A percentile compares a stretch with the other conserved stretches of the same genome.
These are phyloP conservation scores for Paramecium tetraurelia DNA, from an alignment of 73 alveolate genomes.

Conservation along the genomic window DNA sequence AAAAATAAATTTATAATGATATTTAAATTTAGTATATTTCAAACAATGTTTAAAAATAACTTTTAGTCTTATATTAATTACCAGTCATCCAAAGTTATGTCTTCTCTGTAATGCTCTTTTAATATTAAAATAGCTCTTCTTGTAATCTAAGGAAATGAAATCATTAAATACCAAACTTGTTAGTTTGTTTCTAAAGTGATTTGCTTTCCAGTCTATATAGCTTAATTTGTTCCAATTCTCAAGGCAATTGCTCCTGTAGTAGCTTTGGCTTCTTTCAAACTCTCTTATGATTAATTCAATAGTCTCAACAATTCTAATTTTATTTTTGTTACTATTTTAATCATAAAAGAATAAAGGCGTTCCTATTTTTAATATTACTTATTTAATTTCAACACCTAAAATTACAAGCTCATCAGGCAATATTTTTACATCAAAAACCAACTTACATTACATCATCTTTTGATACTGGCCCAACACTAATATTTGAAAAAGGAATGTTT, in stretches of 20 bases:
- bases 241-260: conserved; percentile 92
- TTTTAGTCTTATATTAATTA: conserved; percentile 70
- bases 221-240: conserved; percentile 78
- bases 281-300: conserved; percentile 84
- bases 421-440: conserved; percentile 98
- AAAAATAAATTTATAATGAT: too few relatives aligned
- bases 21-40: background rate
- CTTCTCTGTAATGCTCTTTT: conserved; percentile 93
- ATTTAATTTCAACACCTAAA: conserved; percentile 89
- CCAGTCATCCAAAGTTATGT: conserved; percentile 92
- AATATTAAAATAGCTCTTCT: conserved; percentile 92
- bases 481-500: conserved; percentile 92
- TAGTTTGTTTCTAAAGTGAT: conserved; percentile 77
- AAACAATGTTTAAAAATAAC: background rate
- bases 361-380: conserved; percentile 89
- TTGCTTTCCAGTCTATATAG: conserved; percentile 86
- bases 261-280: conserved; percentile 80
- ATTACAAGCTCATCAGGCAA: conserved; percentile 94
- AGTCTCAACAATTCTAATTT: conserved; percentile 90
- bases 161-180: conserved; percentile 57
- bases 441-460: conserved; percentile 95
- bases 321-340: conserved; percentile 69
- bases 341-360: conserved; percentile 92
- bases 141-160: conserved; percentile 55
- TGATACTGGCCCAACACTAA: conserved; percentile 96